A percentile compares a stretch with the other conserved stretches of the same genome.
These are phyloP conservation scores for Scortechinia acanthostroma DNA, from an alignment of 2,329 filamentous ascomycete genomes.

Conservation along the genomic window DNA sequence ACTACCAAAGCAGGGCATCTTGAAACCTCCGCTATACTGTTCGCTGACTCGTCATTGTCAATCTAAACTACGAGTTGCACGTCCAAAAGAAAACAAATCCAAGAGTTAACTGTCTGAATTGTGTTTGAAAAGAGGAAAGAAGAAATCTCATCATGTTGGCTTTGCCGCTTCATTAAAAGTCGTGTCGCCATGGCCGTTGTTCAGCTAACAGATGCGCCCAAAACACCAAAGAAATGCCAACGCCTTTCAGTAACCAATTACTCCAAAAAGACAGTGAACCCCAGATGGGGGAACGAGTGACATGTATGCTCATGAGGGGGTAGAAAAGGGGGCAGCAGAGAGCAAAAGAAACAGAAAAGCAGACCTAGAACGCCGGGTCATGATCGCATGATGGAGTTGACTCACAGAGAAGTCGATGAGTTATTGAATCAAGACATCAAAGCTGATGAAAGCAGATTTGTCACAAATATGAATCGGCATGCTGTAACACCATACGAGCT, in stretches of 20 bases:
- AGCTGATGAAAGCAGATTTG: background rate
- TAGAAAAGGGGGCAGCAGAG: too few species aligned
- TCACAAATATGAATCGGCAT: background rate
- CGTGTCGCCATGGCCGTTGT: background rate
- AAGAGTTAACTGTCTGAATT: too few species aligned
- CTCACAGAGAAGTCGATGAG: too few species aligned
- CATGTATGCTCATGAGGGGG: background rate
- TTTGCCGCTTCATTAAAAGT: constrained; percentile 1
- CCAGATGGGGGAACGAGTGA: background rate
- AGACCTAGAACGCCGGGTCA: background rate
- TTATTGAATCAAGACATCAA: too few species aligned
- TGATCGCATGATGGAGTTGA: background rate
- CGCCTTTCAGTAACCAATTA: background rate
- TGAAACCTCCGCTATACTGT: too few species aligned
- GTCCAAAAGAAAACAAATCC: too few species aligned
- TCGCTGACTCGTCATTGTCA: too few species aligned
- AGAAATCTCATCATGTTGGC: too few species aligned
- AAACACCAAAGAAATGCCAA: background rate
- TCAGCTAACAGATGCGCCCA: background rate
- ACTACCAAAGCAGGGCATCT: too few species aligned
- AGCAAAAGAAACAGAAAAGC: background rate
- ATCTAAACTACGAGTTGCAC: too few species aligned
- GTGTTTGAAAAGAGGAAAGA: too few species aligned
- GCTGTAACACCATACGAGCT: background rate
- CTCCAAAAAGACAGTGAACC: background rate